Base-by-base conservation (phyloP, 2,329 filamentous ascomycete species). In the Pseudogymnoascus sp. region DNA sequence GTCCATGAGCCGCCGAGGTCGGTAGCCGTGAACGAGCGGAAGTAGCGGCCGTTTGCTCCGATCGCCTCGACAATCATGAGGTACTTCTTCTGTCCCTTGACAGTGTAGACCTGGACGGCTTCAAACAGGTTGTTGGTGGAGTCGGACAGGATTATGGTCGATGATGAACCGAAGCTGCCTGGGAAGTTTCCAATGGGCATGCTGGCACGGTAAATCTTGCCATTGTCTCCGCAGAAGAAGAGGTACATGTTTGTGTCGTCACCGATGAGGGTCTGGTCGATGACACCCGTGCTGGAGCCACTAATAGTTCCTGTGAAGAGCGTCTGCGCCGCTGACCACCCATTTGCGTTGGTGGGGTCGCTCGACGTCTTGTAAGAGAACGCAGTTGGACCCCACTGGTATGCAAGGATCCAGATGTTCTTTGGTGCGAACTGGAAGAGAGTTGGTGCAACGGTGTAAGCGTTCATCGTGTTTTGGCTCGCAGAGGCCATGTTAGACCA, bases 31-130 rank as follows among this genome's bases (percentile, higher is more conserved):
- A 85, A 88, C 0, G 84, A 87, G 63, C 86, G 84, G 80, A 88
- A 88, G 73, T 83, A 89, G 1, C 86, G 80, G 0, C 85, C 85
- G 33, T 78, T 74, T 0, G 72, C 38, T 0, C 86, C 85, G 45
- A 83, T 81, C 0, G 83, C 77, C 72, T 89, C 86, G 35, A 88
- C 84, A n/a, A 88, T 80, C 83, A 88, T 88, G 62, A 88, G 80
- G 73, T 88, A 88, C 66, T 80, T 61, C 66, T 76, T 77, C 67
- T 80, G 76, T 28, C 81, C 82, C 33, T 78, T 52, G 63, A 88
- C 68, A 1, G 79, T 86, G 75, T 88, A 89, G 49, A 89, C 86
- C 68, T 88, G 81, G 0, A 87, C 84, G 0, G 85, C 85, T 69
- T 89, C 86, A 71, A 88, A 88, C 1, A 88, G 77, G 69, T 85